These are phyloP conservation scores for Colletotrichum sp. DNA, from an alignment of 2,329 filamentous ascomycete genomes.

Conservation along the genomic window DNA sequence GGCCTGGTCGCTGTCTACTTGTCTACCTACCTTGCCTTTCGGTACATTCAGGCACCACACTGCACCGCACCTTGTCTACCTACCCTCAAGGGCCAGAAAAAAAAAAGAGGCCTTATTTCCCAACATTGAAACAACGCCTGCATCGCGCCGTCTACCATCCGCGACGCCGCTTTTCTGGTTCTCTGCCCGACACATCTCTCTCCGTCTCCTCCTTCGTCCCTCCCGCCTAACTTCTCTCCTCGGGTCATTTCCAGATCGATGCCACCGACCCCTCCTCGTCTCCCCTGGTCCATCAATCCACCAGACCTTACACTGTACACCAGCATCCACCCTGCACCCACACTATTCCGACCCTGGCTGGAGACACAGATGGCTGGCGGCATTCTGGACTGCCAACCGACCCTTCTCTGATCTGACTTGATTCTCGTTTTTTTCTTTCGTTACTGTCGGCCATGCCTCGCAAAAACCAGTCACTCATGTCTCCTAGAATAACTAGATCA, in stretches of 20 bases:
- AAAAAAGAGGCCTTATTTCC: slow-evolving; percentile 25
- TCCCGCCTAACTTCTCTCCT: neutral
- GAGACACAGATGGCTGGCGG: slow-evolving; percentile 6
- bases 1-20: neutral
- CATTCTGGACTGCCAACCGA: neutral
- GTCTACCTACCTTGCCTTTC: neutral
- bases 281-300: slow-evolving; percentile 2
- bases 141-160: slow-evolving; percentile 1
- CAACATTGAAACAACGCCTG: slow-evolving; percentile 17
- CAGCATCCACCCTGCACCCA: slow-evolving; percentile 10
- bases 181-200: neutral
- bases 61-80: neutral
- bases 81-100: slow-evolving; percentile 19
- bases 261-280: neutral
- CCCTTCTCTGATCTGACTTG: neutral
- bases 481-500: slow-evolving; percentile 94
- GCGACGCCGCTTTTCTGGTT: neutral
- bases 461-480: slow-evolving; percentile 74
- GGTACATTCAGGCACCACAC: slow-evolving; percentile 6
- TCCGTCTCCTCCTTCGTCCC: neutral
- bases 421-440: slow-evolving; percentile 16
- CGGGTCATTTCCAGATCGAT: slow-evolving; percentile 1
- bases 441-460: slow-evolving; percentile 12
- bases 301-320: slow-evolving; percentile 20
- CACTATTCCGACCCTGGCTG: slow-evolving; percentile 1